phyloP scores from a whole-genome alignment of 805 yeast genomes.

The Diddensiella santjacobensis region DNA sequence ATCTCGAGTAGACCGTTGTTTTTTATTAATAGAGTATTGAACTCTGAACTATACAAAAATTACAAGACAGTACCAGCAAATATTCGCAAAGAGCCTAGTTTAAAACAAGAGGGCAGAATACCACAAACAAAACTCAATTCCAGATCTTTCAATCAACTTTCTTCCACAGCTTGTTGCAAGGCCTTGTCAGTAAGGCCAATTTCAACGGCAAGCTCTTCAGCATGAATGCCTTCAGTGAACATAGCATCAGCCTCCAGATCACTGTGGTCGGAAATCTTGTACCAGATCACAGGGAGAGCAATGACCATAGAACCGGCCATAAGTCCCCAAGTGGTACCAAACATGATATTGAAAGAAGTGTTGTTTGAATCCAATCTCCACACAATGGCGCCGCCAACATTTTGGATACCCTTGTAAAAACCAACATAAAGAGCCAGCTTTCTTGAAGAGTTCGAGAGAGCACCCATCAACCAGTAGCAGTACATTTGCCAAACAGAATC shows the following conservation, averaged over 20 bases:
- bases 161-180: slow-evolving; percentile 2
- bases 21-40: no score
- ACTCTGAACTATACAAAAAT: no score
- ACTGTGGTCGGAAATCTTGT: slow-evolving; percentile 41
- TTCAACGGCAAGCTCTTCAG: slow-evolving; percentile 14
- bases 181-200: slow-evolving; percentile 2
- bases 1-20: no score
- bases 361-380: slow-evolving; percentile 48
- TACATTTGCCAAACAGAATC: slow-evolving; percentile 59
- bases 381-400: slow-evolving; percentile 57
- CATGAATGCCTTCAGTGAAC: slow-evolving; percentile 20
- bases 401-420: slow-evolving; percentile 57
- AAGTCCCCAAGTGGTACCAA: slow-evolving; percentile 14
- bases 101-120: no score
- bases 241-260: slow-evolving; percentile 25
- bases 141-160: not conserved
- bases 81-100: no score
- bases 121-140: no score
- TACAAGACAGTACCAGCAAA: no score
- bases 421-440: slow-evolving; percentile 54
- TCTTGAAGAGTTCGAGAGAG: slow-evolving; percentile 53
- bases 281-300: slow-evolving; percentile 11
- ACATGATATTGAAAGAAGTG: slow-evolving; percentile 8
- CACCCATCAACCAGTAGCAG: slow-evolving; percentile 55
- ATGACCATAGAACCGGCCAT: slow-evolving; percentile 12